Evolutionary conservation across 2,329 filamentous ascomycete species (phyloP).

Genomic region (Cladophialophora carrionii): DNA sequence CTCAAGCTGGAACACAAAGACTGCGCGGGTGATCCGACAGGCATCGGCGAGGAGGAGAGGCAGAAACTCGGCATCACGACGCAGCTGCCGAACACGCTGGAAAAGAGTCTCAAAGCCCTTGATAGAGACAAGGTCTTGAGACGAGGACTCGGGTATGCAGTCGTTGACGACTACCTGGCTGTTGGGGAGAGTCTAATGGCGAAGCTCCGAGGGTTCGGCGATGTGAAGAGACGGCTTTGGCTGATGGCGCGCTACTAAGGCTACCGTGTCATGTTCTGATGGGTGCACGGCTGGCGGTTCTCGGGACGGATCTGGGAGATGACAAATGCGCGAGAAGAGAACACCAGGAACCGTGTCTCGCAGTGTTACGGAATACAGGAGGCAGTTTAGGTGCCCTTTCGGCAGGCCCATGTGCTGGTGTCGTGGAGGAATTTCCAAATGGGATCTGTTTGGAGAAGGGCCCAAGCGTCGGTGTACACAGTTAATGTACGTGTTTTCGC

Average conservation of each 20-base stretch:
- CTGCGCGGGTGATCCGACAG: conserved; percentile 44
- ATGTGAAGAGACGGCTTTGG: conserved; percentile 44
- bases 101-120: conserved; percentile 44
- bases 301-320: background rate
- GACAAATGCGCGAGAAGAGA: background rate
- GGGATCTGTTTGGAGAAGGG: background rate
- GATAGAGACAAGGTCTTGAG: conserved; percentile 41
- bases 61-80: conserved; percentile 45
- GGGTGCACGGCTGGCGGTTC: background rate
- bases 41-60: conserved; percentile 41
- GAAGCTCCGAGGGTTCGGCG: conserved; percentile 42
- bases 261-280: background rate
- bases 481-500: background rate
- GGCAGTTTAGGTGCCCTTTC: background rate
- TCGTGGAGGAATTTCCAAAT: background rate
- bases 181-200: conserved; percentile 45
- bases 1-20: conserved; percentile 41
- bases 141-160: conserved; percentile 40
- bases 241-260: conserved; percentile 46
- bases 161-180: conserved; percentile 40
- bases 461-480: background rate
- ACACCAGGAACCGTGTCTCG: background rate
- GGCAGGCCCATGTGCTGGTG: background rate
- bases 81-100: conserved; percentile 44
- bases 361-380: background rate